Evolutionary conservation across 306 rosid species (phyloP).

Genomic region (Ormosia semicastrata): DNA sequence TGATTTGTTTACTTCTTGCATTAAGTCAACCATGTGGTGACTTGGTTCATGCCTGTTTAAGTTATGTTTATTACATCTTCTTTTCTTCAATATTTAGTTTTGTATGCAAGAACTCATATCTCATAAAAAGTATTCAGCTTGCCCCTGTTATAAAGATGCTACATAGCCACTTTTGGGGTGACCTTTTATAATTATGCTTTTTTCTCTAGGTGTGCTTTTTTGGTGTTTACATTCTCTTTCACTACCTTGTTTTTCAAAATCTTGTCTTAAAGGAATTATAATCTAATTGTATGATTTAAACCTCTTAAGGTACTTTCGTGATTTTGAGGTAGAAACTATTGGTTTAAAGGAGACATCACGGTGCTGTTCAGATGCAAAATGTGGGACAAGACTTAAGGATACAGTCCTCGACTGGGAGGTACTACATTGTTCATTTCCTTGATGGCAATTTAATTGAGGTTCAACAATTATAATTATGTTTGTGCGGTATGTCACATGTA

Average conservation of each 20-base stretch:
- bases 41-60: neutral
- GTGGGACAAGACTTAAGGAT: constrained; percentile 82
- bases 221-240: neutral
- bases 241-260: neutral
- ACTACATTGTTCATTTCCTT: constrained; percentile 27
- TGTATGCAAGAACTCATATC: neutral
- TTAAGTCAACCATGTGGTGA: constrained; percentile 10
- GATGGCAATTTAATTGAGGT: constrained; percentile 9
- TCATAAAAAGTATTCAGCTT: constrained; percentile 2
- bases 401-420: constrained; percentile 99
- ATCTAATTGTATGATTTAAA: constrained; percentile 28
- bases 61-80: neutral
- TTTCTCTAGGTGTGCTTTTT: constrained; percentile 9
- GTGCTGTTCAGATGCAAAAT: constrained; percentile 67
- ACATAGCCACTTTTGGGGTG: neutral
- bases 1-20: constrained; percentile 10
- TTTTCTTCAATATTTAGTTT: constrained; percentile 15
- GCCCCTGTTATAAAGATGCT: constrained; percentile 5
- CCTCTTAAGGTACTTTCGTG: constrained; percentile 76
- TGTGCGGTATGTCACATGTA: neutral
- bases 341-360: constrained; percentile 94
- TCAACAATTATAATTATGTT: neutral
- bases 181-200: neutral
- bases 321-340: constrained; percentile 93
- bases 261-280: neutral